A percentile compares a stretch with the other conserved stretches of the same genome.
These are phyloP conservation scores for Polymyxa betae DNA, from an alignment of 208 protist genomes.

Conservation along the genomic window DNA sequence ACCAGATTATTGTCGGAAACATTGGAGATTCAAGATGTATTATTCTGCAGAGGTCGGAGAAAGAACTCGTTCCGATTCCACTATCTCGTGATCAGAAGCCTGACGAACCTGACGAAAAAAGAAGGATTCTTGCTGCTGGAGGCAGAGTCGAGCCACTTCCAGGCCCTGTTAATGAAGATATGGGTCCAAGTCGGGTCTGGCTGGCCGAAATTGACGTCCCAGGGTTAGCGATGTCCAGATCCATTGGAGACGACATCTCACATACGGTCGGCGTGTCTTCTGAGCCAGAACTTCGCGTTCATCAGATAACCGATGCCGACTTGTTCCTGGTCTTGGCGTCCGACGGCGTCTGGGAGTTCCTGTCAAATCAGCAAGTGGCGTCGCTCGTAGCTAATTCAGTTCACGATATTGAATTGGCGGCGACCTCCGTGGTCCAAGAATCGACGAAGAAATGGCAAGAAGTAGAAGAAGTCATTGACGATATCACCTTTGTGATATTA, in stretches of 20 bases:
- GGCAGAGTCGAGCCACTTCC: slow-evolving; percentile 60
- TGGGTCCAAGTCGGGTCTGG: slow-evolving; percentile 60
- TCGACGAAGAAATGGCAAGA: slow-evolving; percentile 55
- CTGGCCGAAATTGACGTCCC: slow-evolving; percentile 62
- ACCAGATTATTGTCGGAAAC: slow-evolving; percentile 54
- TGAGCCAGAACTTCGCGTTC: slow-evolving; percentile 58
- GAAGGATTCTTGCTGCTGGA: slow-evolving; percentile 57
- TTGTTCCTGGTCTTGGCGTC: slow-evolving; percentile 54
- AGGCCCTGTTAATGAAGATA: slow-evolving; percentile 55
- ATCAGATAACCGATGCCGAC: slow-evolving; percentile 21
- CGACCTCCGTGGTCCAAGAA: slow-evolving; percentile 4
- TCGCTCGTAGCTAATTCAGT: not conserved
- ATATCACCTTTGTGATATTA: slow-evolving; percentile 53
- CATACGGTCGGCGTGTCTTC: slow-evolving; percentile 60
- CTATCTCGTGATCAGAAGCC: slow-evolving; percentile 64
- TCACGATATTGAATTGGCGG: slow-evolving; percentile 11
- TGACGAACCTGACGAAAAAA: slow-evolving; percentile 64
- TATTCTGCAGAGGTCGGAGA: not conserved
- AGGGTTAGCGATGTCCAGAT: slow-evolving; percentile 63
- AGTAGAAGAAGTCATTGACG: slow-evolving; percentile 61
- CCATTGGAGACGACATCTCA: slow-evolving; percentile 60
- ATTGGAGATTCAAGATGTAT: slow-evolving; percentile 58
- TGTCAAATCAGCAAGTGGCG: slow-evolving; percentile 55
- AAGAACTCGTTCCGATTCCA: slow-evolving; percentile 49
- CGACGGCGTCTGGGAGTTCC: slow-evolving; percentile 60